These are phyloP conservation scores for Solanum phureja DNA, from an alignment of 257 asterid genomes.

Conservation along the genomic window DNA sequence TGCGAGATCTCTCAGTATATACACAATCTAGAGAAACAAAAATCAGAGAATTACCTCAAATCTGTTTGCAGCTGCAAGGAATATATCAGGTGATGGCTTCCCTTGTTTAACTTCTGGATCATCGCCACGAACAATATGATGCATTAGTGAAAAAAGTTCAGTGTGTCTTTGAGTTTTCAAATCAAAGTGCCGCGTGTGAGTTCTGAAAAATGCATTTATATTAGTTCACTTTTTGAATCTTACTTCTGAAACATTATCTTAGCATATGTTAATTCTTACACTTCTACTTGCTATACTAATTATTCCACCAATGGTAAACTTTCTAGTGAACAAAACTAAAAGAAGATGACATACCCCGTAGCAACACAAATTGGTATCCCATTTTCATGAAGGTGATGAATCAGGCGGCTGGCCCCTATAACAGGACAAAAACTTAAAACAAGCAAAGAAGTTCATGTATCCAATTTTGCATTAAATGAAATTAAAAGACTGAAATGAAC, in stretches of 20 bases:
- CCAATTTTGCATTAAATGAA: background rate
- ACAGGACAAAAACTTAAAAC: slow-evolving; percentile 3
- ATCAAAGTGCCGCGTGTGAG: slow-evolving; percentile 81
- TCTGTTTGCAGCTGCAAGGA: slow-evolving; percentile 86
- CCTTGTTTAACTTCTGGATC: slow-evolving; percentile 97
- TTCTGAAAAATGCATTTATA: slow-evolving; percentile 33
- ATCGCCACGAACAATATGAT: slow-evolving; percentile 86
- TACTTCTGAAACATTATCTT: background rate
- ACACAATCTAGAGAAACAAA: background rate
- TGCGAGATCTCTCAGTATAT: background rate
- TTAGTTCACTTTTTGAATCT: slow-evolving; percentile 5
- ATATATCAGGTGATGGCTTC: slow-evolving; percentile 89
- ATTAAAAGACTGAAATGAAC: background rate
- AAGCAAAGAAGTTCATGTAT: background rate
- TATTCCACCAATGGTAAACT: background rate
- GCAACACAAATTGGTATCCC: slow-evolving; percentile 91
- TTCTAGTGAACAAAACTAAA: background rate
- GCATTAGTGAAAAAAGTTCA: slow-evolving; percentile 77
- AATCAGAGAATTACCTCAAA: slow-evolving; percentile 50
- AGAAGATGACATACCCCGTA: slow-evolving; percentile 52
- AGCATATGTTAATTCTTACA: background rate
- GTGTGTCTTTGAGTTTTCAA: slow-evolving; percentile 80
- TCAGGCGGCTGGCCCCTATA: slow-evolving; percentile 64
- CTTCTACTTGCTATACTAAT: background rate
- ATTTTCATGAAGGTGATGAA: slow-evolving; percentile 72